phyloP scores from a whole-genome alignment of 2,329 filamentous ascomycete species.

The Botryotinia globosa region DNA sequence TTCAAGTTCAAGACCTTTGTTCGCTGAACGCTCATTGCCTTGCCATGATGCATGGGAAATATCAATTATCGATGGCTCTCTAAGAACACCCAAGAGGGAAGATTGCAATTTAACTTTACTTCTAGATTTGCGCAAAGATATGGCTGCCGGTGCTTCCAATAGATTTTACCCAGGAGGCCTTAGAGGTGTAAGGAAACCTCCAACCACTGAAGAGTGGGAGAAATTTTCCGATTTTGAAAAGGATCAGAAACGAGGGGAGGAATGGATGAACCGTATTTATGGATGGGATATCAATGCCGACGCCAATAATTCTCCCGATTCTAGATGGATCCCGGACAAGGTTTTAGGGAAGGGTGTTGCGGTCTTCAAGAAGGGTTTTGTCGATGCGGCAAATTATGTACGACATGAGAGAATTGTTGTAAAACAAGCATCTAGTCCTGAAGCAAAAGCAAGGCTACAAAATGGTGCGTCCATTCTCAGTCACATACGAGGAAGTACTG shows the following conservation, averaged over 20 bases:
- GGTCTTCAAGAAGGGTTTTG: neutral
- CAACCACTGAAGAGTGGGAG: neutral
- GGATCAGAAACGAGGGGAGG: neutral
- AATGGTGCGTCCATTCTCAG: neutral
- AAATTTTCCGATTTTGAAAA: neutral
- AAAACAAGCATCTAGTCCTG: neutral
- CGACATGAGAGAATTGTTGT: neutral
- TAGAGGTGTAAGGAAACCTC: neutral
- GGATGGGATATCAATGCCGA: neutral
- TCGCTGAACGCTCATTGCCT: neutral
- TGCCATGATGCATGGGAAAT: neutral
- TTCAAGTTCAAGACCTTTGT: neutral
- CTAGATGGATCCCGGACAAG: neutral
- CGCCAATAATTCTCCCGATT: fast-evolving
- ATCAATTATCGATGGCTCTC: neutral
- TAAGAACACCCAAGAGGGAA: neutral
- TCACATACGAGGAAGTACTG: fast-evolving
- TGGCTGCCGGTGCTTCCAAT: neutral
- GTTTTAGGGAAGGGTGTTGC: neutral
- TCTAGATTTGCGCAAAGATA: neutral
- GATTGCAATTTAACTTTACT: neutral
- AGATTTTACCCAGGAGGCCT: neutral
- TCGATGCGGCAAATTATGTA: fast-evolving
- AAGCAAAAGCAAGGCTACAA: neutral
- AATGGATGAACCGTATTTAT: slow-evolving; percentile 1